These are phyloP conservation scores for Litchi chinensis DNA, from an alignment of 345 rosid species.

Conservation along the genomic window DNA sequence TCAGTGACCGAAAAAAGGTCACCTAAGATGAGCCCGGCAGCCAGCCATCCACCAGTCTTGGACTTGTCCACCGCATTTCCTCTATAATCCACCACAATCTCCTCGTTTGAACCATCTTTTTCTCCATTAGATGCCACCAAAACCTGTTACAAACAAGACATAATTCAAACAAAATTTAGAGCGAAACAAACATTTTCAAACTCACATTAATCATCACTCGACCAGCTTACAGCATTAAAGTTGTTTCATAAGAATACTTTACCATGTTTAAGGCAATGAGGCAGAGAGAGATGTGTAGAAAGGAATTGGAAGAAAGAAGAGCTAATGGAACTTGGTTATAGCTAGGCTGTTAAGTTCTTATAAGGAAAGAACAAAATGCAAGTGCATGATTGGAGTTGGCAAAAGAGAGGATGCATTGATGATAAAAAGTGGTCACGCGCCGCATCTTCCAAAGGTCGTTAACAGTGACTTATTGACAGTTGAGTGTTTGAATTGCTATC, in stretches of 20 bases:
- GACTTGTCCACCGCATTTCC: slow-evolving; percentile 76
- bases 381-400: slow-evolving; percentile 19
- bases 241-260: background rate
- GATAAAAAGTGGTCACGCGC: background rate
- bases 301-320: background rate
- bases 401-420: background rate
- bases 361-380: background rate
- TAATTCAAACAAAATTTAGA: background rate
- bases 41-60: slow-evolving; percentile 89
- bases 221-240: background rate
- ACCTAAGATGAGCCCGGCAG: slow-evolving; percentile 93
- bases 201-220: background rate
- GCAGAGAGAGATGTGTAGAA: background rate
- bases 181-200: background rate
- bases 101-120: slow-evolving; percentile 39
- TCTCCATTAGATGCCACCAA: slow-evolving; percentile 46
- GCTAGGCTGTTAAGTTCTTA: slow-evolving; percentile 2
- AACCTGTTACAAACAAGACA: slow-evolving; percentile 38
- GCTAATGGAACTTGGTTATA: background rate
- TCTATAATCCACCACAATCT: slow-evolving; percentile 47
- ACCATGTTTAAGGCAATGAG: slow-evolving; percentile 10
- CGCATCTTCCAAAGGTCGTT: background rate
- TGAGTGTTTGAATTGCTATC: background rate
- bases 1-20: background rate
- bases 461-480: slow-evolving; percentile 2